Evolutionary conservation across 106 monocot species (phyloP), one percentile per base, ranked within the genome.

Genomic region (Apostasia shenzhenica): DNA sequence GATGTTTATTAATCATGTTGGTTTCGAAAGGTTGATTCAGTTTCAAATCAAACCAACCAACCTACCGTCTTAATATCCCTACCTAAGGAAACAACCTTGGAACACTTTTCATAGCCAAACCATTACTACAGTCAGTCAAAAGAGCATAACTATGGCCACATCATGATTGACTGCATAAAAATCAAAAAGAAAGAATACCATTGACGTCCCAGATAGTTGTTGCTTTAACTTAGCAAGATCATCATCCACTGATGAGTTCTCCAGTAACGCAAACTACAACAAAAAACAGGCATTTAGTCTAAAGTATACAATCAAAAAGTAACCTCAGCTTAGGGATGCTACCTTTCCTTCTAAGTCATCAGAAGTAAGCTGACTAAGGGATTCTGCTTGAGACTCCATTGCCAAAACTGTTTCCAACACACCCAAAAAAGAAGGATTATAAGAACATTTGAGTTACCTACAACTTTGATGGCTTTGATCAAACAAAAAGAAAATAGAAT

Each of bases 261-360:
- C 97, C 55, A 97, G 81, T 77, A 90, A 60, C 39, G 92, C 97
- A 89, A 97, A 97, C 97, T 97, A 78, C 73, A 77, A 69, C 67
- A 41, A 14, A 57, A 8, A 75, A 63, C 53, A 26, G 26, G 26
- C 26, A 26, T 26, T 26, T 26, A 26, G 26, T 26, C 26, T 26
- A 26, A 26, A 26, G 26, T 26, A 26, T 26, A 26, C 26, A 73
- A 73, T 8, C 42, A 5, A 50, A 14, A 6, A 12, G 59, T 2
- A 59, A 4, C 37, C 61, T 26, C 26, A 26, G 26, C 26, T 26
- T 26, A 26, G 26, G 26, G 26, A 50, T n/a, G 42, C 11, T 77
- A 97, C 97, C 92, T 97, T 97, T 75, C 97, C 97, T 81, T 97
- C 97, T 14, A 97, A 77, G 72, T 97, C 92, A 70, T 97, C 97